Evolutionary conservation across 345 rosid genomes (phyloP), one percentile per base, ranked within the genome.

Genomic region (Jatropha curcas): DNA sequence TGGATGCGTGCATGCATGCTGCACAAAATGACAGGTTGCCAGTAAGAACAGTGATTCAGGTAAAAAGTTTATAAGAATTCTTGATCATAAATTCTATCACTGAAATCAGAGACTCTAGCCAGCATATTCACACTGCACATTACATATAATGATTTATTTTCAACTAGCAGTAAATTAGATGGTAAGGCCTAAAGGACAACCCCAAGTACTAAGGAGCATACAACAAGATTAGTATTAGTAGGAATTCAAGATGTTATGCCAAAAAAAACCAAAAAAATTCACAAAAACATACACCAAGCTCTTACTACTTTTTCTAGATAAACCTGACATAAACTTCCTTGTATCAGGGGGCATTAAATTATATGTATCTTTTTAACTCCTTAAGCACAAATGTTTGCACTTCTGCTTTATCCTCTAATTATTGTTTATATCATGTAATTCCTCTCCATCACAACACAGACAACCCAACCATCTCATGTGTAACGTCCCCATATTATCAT

Each of bases 11-110:
- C 80, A 83, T 80, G 77, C 97, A 94, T 79, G 98, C 98, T 6
- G 95, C 97, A 73, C 90, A 94, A 82, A 94, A 94, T 71, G 97
- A 92, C 46, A 85, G 98, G 79, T 81, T 94, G 80, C 93, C 97
- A 70, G 79, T 90, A 63, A 85, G 97, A 84, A 89, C 88, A 3
- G 83, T 92, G 43, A 82, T 89, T 79, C 97, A 92, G 97, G 98
- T 94, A 83, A 81, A 56, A 61, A n/a, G n/a, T 66, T 50, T 31
- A 20, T n/a, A 55, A 2, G 6, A 25, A 45, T 55, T 27, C 3
- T 45, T 50, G 30, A 66, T 24, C 37, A 14, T 73, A 71, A 71
- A 70, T 11, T 8, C 43, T 58, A 72, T 41, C 22, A 5, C 24
- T 28, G 28, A 19, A 43, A 65, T 39, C 25, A 51, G 14, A 24